These are phyloP conservation scores for Dactylellina leptospora DNA, from an alignment of 2,329 filamentous ascomycete genomes.

Conservation along the genomic window DNA sequence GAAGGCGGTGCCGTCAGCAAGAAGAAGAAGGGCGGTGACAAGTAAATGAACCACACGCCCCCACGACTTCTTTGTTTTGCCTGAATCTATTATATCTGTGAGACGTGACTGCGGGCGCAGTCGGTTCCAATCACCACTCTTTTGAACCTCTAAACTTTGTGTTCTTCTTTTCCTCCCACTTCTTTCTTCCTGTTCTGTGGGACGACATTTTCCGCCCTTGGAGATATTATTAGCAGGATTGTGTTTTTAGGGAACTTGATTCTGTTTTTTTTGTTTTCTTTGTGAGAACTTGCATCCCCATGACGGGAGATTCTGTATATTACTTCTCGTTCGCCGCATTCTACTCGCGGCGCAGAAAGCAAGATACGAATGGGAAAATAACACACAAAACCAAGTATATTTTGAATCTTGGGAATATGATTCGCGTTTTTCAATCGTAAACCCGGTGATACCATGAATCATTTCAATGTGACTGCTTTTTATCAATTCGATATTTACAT, in stretches of 20 bases:
- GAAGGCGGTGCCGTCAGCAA: constrained; percentile 69
- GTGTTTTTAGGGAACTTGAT: too few species aligned
- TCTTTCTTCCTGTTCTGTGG: too few species aligned
- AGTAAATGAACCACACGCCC: constrained; percentile 55
- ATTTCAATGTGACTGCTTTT: constrained; percentile 41
- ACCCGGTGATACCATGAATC: too few species aligned
- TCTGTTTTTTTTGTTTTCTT: too few species aligned
- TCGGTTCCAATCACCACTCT: too few species aligned
- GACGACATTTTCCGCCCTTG: too few species aligned
- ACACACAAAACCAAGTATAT: constrained; percentile 4
- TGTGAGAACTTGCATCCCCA: too few species aligned
- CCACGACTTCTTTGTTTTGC: background rate
- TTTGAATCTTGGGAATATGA: background rate
- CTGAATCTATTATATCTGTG: constrained; percentile 13
- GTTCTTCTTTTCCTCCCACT: too few species aligned
- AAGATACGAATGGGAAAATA: constrained; percentile 28
- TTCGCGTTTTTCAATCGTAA: background rate
- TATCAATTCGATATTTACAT: background rate
- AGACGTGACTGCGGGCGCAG: too few species aligned
- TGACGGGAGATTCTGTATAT: constrained; percentile 44
- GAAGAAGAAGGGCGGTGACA: constrained; percentile 66
- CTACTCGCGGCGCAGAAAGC: constrained; percentile 32
- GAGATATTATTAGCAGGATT: too few species aligned
- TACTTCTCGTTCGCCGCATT: constrained; percentile 37
- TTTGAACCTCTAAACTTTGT: too few species aligned